Evolutionary conservation across 768 basidiomycete genomes (phyloP).

Genomic region (Stropharia rugosoannulata): DNA sequence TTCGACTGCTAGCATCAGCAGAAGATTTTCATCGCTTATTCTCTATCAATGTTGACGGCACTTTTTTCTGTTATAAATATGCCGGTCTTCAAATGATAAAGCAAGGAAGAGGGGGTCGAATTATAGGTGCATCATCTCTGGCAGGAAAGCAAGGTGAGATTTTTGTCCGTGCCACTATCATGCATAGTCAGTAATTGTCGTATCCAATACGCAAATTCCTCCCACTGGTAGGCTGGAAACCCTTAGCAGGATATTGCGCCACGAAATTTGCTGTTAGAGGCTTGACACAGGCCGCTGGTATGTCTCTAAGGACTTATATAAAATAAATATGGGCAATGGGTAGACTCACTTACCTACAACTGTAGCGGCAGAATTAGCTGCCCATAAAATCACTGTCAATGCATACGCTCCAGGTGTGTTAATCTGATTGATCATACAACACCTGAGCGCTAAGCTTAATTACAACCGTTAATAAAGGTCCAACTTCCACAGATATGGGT

Average conservation of each 20-base stretch:
- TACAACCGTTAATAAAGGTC: no score
- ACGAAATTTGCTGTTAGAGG: constrained; percentile 39
- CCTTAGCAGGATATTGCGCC: constrained; percentile 21
- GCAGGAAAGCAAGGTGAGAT: constrained; percentile 36
- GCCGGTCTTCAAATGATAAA: constrained; percentile 42
- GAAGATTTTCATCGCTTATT: constrained; percentile 32
- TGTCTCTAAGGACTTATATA: constrained; percentile 3
- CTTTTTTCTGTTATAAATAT: constrained; percentile 40
- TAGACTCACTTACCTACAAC: not conserved
- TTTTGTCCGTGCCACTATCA: not conserved
- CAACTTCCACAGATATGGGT: not conserved
- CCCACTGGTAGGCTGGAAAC: not conserved
- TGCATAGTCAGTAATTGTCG: no score
- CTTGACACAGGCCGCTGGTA: constrained; percentile 36
- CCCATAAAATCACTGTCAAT: constrained; percentile 30
- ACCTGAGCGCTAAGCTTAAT: no score
- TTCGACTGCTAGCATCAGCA: constrained; percentile 16
- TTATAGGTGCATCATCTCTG: constrained; percentile 42
- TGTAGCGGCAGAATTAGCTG: constrained; percentile 22
- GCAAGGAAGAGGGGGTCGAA: constrained; percentile 42
- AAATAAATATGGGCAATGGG: not conserved
- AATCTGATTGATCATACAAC: not conserved
- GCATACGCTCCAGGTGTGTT: constrained; percentile 31
- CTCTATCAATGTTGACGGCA: constrained; percentile 33
- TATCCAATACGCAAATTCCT: not conserved